Percentiles rank a stretch among this genome's conserved stretches.
These are phyloP conservation scores for Berberis thunbergii DNA, from an alignment of 164 flowering plant genomes.

Conservation along the genomic window DNA sequence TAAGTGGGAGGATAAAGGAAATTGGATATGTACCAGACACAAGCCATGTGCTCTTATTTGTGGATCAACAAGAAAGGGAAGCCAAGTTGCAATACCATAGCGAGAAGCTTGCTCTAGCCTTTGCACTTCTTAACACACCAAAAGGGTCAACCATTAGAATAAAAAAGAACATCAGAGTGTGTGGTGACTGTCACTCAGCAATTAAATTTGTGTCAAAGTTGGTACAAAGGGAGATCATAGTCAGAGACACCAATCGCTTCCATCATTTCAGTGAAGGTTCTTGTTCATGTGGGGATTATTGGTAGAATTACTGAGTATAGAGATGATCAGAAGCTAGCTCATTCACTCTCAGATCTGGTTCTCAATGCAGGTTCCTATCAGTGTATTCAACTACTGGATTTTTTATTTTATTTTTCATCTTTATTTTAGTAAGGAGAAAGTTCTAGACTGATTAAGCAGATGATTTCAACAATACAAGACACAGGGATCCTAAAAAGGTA, in stretches of 20 bases:
- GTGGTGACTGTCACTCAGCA: constrained; percentile 65
- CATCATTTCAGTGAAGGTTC: constrained; percentile 50
- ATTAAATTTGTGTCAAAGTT: constrained; percentile 49
- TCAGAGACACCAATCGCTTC: constrained; percentile 56
- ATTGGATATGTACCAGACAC: constrained; percentile 55
- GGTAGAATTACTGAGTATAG: constrained; percentile 24
- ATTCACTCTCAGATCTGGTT: too few species aligned
- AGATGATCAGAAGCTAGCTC: background rate
- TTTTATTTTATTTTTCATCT: too few species aligned
- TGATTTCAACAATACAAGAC: too few species aligned
- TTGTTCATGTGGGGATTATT: constrained; percentile 66
- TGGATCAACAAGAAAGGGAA: constrained; percentile 49
- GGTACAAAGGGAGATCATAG: constrained; percentile 45
- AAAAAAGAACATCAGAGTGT: constrained; percentile 57
- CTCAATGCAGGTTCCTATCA: too few species aligned
- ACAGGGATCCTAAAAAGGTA: too few species aligned
- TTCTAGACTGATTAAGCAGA: too few species aligned
- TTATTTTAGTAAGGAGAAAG: too few species aligned
- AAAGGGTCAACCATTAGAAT: constrained; percentile 38
- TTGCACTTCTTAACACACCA: constrained; percentile 48
- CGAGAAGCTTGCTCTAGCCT: constrained; percentile 63
- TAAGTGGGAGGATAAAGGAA: constrained; percentile 33
- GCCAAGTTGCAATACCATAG: constrained; percentile 49
- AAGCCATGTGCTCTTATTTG: constrained; percentile 42
- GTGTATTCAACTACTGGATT: too few species aligned